Evolutionary conservation across 2,329 filamentous ascomycete genomes (phyloP).

Genomic region (Aspergillaceae sp.): DNA sequence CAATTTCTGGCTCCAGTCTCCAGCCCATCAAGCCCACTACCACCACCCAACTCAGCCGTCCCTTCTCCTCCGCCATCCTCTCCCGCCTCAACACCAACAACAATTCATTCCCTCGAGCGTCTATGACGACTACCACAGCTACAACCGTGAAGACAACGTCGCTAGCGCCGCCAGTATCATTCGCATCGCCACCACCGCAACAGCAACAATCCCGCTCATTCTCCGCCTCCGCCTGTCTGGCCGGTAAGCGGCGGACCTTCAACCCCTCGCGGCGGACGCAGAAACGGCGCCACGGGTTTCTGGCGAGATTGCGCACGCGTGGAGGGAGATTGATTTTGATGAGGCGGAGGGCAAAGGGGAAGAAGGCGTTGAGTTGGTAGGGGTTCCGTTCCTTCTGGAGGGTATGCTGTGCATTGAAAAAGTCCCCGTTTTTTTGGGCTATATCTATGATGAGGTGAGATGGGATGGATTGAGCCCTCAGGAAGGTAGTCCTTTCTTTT

Average conservation of each 20-base stretch:
- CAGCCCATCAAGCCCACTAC: neutral
- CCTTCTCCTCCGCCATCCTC: conserved; percentile 3
- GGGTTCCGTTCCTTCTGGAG: neutral
- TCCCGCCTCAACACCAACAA: conserved; percentile 9
- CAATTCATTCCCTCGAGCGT: conserved; percentile 6
- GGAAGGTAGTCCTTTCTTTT: no score
- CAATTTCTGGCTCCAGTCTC: no score
- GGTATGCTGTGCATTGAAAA: no score
- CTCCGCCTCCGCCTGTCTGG: conserved; percentile 37
- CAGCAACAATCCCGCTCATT: conserved; percentile 32
- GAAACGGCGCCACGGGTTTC: conserved; percentile 55
- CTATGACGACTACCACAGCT: neutral
- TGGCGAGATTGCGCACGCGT: conserved; percentile 44
- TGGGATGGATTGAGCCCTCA: no score
- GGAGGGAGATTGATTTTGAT: conserved; percentile 48
- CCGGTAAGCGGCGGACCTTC: conserved; percentile 46
- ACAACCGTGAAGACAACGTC: neutral
- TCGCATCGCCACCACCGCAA: conserved; percentile 6
- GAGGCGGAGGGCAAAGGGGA: conserved; percentile 47
- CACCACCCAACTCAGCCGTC: neutral
- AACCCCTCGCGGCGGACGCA: conserved; percentile 52
- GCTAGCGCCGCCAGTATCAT: conserved; percentile 1
- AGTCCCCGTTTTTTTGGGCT: no score
- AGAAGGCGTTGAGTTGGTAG: conserved; percentile 46
- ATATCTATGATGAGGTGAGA: no score